Evolutionary conservation across 805 yeast genomes (phyloP), one percentile per base, ranked within the genome.

Genomic region (Tetrapisispora taiwanensis): DNA sequence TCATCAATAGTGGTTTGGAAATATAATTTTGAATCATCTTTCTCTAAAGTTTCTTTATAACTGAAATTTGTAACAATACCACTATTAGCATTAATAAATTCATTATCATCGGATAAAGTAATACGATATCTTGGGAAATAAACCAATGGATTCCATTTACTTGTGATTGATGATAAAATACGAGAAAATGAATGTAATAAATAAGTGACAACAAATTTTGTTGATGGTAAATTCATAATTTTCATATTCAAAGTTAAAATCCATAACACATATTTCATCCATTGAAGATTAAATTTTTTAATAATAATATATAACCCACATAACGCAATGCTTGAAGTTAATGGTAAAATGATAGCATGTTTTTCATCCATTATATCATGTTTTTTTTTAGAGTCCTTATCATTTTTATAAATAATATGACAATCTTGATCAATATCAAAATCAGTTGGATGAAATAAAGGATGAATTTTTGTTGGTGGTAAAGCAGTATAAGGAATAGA

Each of bases 291-390:
- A 28, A 50, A 41, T 37, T 46, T 48, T 43, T 64, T 63, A 39
- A 72, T 41, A 4, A 47, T 7, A 44, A 61, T 65, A 52, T 73
- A 69, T 32, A 75, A 43, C 0, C 66, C 64, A 27, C 61, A 46
- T 34, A 78, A 37, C 4, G 49, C 42, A 15, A 49, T 14, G 30
- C 72, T 71, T 5, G 75, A 73, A 7, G 68, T 13, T 5, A 77
- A 44, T 0, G 83, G 82, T 55, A 75, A 52, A 3, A 59, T 15
- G 5, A 68, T 33, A 0, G 73, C 79, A 38, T 57, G 64, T 41
- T 52, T 58, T 18, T 54, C 62, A 39, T 47, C 49, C 19, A 54
- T 36, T 5, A 28, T 37, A 26, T 44, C 43, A 14, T 44, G 37
- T 31, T 44, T 41, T 30, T 47, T 45, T 36, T 46, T 46, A 12